Percentiles rank a stretch among this genome's conserved stretches.
phyloP scores from a whole-genome alignment of 805 yeast species.

The Barnettozyma salicaria region DNA sequence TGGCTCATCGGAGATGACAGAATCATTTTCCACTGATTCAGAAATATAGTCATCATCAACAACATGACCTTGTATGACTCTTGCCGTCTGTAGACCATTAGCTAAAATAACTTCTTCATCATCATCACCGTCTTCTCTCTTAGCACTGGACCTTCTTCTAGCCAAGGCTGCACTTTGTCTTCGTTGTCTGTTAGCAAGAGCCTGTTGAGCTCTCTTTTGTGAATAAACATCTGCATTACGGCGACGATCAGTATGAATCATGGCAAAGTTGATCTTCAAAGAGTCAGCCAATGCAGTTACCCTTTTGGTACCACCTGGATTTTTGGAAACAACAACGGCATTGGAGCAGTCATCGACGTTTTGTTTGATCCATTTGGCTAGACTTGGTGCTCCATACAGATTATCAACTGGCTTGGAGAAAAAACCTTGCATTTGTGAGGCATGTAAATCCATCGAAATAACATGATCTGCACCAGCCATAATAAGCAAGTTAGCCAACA shows the following conservation, averaged over 20 bases:
- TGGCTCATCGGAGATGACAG: constrained; percentile 27
- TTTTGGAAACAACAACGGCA: constrained; percentile 96
- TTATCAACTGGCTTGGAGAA: constrained; percentile 97
- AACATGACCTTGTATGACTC: constrained; percentile 95
- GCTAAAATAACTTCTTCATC: constrained; percentile 65
- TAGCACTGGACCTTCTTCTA: constrained; percentile 40
- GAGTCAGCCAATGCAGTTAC: constrained; percentile 98
- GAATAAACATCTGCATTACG: constrained; percentile 63
- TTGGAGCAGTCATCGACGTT: constrained; percentile 79
- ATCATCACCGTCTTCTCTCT: constrained; percentile 44
- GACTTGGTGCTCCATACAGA: constrained; percentile 90
- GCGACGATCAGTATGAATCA: constrained; percentile 98
- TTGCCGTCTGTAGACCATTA: constrained; percentile 86
- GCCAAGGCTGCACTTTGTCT: constrained; percentile 38
- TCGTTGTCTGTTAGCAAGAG: constrained; percentile 27
- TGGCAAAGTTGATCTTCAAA: constrained; percentile 91
- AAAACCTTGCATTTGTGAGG: constrained; percentile 99
- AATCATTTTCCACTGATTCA: constrained; percentile 27
- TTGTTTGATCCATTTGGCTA: constrained; percentile 93
- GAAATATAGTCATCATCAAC: constrained; percentile 73
- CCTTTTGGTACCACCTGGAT: constrained; percentile 98
- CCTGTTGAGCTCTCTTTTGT: constrained; percentile 29
- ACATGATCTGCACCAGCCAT: constrained; percentile 99
- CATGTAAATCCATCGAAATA: constrained; percentile 92
- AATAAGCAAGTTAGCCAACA: constrained; percentile 89